Base-by-base conservation (phyloP, 2,329 filamentous ascomycete species). In the Colletotrichum simmondsii region DNA sequence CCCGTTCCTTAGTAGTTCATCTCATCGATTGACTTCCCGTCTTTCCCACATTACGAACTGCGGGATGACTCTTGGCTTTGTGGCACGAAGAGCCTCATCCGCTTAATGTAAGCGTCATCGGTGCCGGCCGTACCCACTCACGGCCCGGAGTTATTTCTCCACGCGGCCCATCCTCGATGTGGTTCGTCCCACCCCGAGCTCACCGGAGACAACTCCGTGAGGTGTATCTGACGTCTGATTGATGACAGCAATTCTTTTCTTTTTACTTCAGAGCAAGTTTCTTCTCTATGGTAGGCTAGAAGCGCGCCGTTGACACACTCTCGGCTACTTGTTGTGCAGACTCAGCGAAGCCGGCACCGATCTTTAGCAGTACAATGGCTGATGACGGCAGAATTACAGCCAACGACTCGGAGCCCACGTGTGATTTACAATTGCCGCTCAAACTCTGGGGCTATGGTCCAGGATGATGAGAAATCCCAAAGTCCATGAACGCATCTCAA, bases 331-430 rank as follows among this genome's bases (percentile, higher is more conserved):
- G 4, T 28, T 4, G 35, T 24, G 24, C 37, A 32, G 37, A 7
- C 14, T 42, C 37, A 42, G 26, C 8, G 14, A 53, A 22, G n/a
- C 19, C 16, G 57, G 19, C 24, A 32, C n/a, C 26, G 7, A 35
- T n/a, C 24, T 59, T 32, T 49, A 8, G 32, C n/a, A 30, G 22
- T 26, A 35, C 24, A 26, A 14, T 26, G 56, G 32, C 42, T 19
- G 54, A 70, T 72, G 70, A 72, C 70, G 70, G 70, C 35, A 70
- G 26, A n/a, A 72, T 72, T 70, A 72, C 70, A 56, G 24, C 46
- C 66, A 61, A 72, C 30, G 70, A 72, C 70, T 72, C 12, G 56
- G 32, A 19, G 12, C n/a, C 53, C 26, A 26, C 42, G 65, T 26
- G 65, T 52, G 24, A 49, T 22, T 14, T 19, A 46, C 12, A 60